Base-by-base conservation (phyloP, 1,139 yeast species). In the Geotrichum restrictum region DNA sequence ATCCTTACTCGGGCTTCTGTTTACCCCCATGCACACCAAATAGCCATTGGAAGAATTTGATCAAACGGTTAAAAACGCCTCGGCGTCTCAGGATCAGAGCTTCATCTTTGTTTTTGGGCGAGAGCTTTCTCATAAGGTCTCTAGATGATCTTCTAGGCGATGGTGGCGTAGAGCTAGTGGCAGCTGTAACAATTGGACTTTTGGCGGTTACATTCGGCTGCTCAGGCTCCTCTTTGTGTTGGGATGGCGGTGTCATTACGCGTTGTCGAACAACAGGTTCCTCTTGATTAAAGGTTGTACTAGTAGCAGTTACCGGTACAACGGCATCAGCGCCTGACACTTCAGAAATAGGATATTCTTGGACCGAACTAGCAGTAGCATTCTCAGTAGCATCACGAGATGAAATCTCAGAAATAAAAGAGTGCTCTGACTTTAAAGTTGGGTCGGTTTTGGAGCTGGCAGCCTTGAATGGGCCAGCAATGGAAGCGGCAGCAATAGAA, bases 201-300 rank as follows among this genome's bases (percentile, higher is more conserved):
- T 18, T 32, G 19, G 22, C 31, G n/a, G 10, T 40, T 19, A 24
- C 44, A n/a, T 13, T 6, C 6, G 18, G 37, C 18, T 13, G 37
- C 18, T 33, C 37, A 33, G 37, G 14, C 14, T 19, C 29, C 5
- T 21, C 8, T 8, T 11, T 10, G 14, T 11, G 27, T 14, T 22
- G 31, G 27, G 43, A 7, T 40, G 31, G 31, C 14, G 31, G 37
- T 14, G 11, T 33, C 18, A 33, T 5, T 5, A 24, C 29, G 7
- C 43, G 43, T 22, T 40, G 43, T 8, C 31, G 43, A 40, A 40
- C 31, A 21, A 22, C 31, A 4, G 27, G 43, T 22, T 40, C 43
- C 31, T 22, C 27, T 19, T 19, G 43, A 40, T 21, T 14, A 11
- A 40, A 13, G 31, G 29, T 40, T 19, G 43, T 21, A 27, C 32